Conservation (phyloP, 23 red algal species). For the Agarophyton chilense region DNA sequence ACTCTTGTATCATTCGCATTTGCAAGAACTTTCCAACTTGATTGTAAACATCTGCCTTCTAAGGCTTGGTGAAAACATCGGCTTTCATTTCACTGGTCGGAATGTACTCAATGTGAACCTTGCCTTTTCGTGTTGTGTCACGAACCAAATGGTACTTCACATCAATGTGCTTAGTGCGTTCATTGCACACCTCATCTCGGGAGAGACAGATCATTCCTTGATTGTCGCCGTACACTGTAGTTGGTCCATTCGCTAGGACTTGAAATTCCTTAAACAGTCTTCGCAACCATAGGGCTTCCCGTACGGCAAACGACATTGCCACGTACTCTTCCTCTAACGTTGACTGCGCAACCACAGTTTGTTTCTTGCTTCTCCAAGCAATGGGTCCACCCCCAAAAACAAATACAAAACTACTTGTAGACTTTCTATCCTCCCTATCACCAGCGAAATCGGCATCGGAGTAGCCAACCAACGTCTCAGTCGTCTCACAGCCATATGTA, state of each 20-base stretch:
- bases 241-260: neutral
- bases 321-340: constrained; percentile 30
- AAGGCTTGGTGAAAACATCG: no score
- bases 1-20: no score
- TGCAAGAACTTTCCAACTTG: no score
- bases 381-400: neutral
- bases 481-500: neutral
- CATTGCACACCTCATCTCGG: neutral
- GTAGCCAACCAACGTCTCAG: neutral
- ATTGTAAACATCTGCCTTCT: no score
- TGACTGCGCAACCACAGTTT: constrained; percentile 16
- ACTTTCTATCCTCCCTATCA: constrained; percentile 10
- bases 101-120: no score
- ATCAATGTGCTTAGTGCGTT: constrained; percentile 49
- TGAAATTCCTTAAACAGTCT: neutral
- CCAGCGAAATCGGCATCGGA: constrained; percentile 16
- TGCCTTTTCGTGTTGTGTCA: no score
- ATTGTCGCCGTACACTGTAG: neutral
- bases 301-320: neutral
- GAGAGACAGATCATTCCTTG: no score
- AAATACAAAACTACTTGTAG: constrained; percentile 32
- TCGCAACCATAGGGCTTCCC: constrained; percentile 24
- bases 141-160: constrained; percentile 21
- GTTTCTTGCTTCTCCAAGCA: constrained; percentile 38
- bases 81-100: no score